Conservation (phyloP, 2,329 filamentous ascomycete species). For the Monilinia polystroma region DNA sequence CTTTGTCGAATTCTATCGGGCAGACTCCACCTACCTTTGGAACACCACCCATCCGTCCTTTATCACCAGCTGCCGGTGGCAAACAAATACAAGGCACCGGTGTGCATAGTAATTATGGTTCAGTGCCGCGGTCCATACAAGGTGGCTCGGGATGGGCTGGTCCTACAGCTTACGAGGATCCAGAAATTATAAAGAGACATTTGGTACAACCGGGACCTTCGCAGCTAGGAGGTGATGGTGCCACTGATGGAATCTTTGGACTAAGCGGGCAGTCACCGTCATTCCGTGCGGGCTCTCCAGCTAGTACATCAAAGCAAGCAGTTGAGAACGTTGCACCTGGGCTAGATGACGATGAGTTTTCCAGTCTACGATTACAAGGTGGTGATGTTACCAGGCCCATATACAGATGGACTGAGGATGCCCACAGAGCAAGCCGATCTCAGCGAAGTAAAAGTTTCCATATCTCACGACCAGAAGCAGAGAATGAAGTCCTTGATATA, state of each 20-base stretch:
- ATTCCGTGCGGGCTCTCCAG: constrained; percentile 41
- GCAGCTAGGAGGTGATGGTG: constrained; percentile 35
- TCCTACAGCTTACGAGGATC: constrained; percentile 73
- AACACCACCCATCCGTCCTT: constrained; percentile 57
- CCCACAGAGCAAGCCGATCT: constrained; percentile 60
- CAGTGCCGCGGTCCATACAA: constrained; percentile 56
- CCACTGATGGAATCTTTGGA: constrained; percentile 32
- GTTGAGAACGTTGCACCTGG: constrained; percentile 40
- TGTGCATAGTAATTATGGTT: constrained; percentile 77
- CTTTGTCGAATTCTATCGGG: constrained; percentile 73
- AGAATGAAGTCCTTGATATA: constrained; percentile 80
- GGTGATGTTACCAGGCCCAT: constrained; percentile 94
- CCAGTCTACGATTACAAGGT: constrained; percentile 86
- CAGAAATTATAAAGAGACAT: constrained; percentile 88
- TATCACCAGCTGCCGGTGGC: constrained; percentile 56
- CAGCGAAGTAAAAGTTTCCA: constrained; percentile 88
- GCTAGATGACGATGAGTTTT: constrained; percentile 77
- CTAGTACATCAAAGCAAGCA: constrained; percentile 39
- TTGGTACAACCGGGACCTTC: constrained; percentile 69
- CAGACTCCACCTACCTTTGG: constrained; percentile 69
- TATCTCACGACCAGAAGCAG: constrained; percentile 71
- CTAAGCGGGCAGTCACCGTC: constrained; percentile 39
- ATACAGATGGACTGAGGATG: constrained; percentile 94
- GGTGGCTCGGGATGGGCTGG: constrained; percentile 46
- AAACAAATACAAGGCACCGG: constrained; percentile 41